These are phyloP conservation scores for Ceratobasidium theobromae DNA, from an alignment of 1,284 basidiomycete genomes.

Conservation along the genomic window DNA sequence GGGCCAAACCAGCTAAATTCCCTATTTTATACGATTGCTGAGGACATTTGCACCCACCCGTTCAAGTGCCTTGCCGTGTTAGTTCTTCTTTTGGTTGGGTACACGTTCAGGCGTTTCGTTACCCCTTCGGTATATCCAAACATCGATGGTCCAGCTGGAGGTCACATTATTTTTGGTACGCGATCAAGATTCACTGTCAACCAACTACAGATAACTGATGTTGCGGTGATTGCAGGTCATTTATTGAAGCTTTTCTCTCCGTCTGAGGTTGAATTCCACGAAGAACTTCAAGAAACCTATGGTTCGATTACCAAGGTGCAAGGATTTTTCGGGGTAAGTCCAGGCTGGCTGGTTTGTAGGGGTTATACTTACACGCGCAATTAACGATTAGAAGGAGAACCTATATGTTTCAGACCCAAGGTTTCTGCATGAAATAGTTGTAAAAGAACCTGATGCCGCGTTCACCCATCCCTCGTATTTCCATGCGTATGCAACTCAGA, in stretches of 20 bases:
- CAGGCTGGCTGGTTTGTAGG: background rate
- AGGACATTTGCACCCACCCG: background rate
- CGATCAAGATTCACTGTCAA: background rate
- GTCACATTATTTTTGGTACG: background rate
- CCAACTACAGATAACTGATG: too few relatives aligned
- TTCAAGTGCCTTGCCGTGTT: background rate
- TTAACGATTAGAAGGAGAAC: background rate
- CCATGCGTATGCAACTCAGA: background rate
- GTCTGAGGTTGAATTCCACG: background rate
- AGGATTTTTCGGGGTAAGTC: constrained; percentile 10
- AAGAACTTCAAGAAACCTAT: constrained; percentile 8
- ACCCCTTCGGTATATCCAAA: background rate
- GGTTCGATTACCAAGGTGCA: background rate
- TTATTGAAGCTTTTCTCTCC: background rate
- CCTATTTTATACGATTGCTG: too few relatives aligned
- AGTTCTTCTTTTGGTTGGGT: background rate
- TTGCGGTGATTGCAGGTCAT: too few relatives aligned
- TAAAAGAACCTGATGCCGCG: background rate
- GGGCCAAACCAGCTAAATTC: too few relatives aligned
- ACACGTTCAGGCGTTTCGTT: background rate
- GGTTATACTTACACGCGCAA: background rate
- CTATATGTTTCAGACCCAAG: constrained; percentile 8
- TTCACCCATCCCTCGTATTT: background rate
- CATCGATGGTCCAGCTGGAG: background rate
- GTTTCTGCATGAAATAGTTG: constrained; percentile 10